Base-by-base conservation (phyloP, 2,329 filamentous ascomycete genomes). In the Talaromyces sp. region DNA sequence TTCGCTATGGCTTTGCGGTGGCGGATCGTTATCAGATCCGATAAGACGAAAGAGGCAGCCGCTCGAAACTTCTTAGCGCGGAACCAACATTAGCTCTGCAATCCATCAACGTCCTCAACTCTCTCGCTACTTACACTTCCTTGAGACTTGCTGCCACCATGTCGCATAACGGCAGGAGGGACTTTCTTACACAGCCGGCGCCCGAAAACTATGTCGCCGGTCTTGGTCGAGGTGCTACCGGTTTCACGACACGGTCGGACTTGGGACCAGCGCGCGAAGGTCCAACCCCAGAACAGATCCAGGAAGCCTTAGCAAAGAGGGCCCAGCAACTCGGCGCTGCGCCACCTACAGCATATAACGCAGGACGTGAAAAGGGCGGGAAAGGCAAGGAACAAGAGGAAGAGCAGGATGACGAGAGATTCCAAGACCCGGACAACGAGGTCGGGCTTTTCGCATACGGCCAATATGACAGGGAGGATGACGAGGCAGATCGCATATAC, bases 221-320 rank as follows among this genome's bases (percentile, higher is more conserved):
- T 84, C 87, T 99, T 64, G 95, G 95, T 78, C 90, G 96, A 83
- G 95, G 95, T 78, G 96, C 96, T 24, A 99, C 95, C 8, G 95
- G 96, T 63, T 99, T 99, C 80, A 98, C 95, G 17, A 99, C 95
- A 46, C 87, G 96, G 70, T 98, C 93, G 60, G 95, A 99, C 83
- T 82, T 99, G 61, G 95, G 96, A 61, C 95, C 96, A 56, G 93
- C 93, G 62, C 86, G 93, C 69, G 93, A 97, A 80, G 95, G 95
- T 17, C 95, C 95, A 55, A 96, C 90, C 63, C 93, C 97, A 70
- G 95, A 99, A 73, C 93, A 98, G 78, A 97, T 99, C 78, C 97
- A 98, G 76, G 95, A 96, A 75, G 93, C 91, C 64, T 89, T 99
- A 68, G 93, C 93, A 55, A 97, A 97, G 77, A 88, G 96, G 69